Evolutionary conservation across 2,329 filamentous ascomycete species (phyloP).

Genomic region (Hymenoscyphus occultus): DNA sequence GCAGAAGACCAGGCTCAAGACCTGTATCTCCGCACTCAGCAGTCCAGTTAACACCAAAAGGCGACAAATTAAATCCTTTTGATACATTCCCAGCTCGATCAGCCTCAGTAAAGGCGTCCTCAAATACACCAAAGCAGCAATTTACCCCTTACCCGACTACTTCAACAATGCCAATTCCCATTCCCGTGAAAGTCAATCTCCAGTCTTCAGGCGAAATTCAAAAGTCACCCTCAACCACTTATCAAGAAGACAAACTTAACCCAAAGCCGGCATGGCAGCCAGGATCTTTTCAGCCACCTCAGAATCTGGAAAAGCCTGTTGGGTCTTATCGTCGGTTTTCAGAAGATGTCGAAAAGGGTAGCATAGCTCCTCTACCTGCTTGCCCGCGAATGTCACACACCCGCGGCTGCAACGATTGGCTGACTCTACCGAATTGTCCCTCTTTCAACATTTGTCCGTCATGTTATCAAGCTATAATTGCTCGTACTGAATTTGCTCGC

Average conservation of each 20-base stretch:
- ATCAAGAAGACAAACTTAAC: conserved; percentile 21
- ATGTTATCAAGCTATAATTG: conserved; percentile 71
- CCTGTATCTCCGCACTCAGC: conserved; percentile 30
- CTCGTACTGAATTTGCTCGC: conserved; percentile 62
- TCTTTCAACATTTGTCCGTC: conserved; percentile 79
- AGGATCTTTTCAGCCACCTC: conserved; percentile 42
- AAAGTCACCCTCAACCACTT: conserved; percentile 20
- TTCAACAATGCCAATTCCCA: conserved; percentile 28
- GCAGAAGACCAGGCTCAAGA: conserved; percentile 22
- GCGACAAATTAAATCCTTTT: conserved; percentile 28
- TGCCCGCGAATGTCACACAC: conserved; percentile 66
- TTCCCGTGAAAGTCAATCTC: conserved; percentile 24
- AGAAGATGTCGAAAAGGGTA: conserved; percentile 48
- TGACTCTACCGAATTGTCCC: conserved; percentile 67
- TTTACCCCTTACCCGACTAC: conserved; percentile 13
- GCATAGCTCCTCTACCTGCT: conserved; percentile 53
- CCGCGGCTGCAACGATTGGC: conserved; percentile 71
- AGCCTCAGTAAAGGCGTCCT: conserved; percentile 11
- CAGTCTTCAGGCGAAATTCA: conserved; percentile 23
- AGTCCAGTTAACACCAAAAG: conserved; percentile 19
- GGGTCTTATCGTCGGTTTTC: conserved; percentile 53
- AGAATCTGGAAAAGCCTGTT: conserved; percentile 40
- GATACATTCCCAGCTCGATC: conserved; percentile 24
- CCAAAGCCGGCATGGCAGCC: conserved; percentile 44
- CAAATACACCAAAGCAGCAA: conserved; percentile 16